A percentile compares a stretch with the other conserved stretches of the same genome.
Conservation (phyloP, 805 yeast species). For the Ogataea parapolymorpha region DNA sequence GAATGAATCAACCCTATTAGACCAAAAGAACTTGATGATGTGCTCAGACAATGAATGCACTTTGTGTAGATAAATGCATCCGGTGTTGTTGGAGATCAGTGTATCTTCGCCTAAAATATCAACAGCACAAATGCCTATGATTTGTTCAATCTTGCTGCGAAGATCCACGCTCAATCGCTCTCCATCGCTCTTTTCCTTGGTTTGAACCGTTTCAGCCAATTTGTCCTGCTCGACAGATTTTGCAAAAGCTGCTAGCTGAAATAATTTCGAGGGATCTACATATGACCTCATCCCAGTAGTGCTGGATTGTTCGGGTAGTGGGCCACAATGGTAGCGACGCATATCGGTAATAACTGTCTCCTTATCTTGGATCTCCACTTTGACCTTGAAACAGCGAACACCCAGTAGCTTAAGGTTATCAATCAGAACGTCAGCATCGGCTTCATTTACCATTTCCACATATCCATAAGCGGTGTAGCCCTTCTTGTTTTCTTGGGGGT, state of each 20-base stretch:
- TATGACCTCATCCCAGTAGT: slow-evolving; percentile 22
- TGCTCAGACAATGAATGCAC: slow-evolving; percentile 29
- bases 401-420: slow-evolving; percentile 21
- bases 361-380: slow-evolving; percentile 26
- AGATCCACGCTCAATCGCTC: slow-evolving; percentile 3
- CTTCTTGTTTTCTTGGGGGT: slow-evolving; percentile 12
- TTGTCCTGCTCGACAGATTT: slow-evolving; percentile 23
- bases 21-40: slow-evolving; percentile 31
- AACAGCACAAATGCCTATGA: slow-evolving; percentile 24
- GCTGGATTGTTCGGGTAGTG: not conserved
- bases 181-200: slow-evolving; percentile 1
- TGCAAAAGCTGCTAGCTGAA: slow-evolving; percentile 27
- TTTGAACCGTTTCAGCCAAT: slow-evolving; percentile 1
- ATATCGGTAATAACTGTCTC: slow-evolving; percentile 5
- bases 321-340: too few relatives aligned
- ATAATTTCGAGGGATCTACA: slow-evolving; percentile 28
- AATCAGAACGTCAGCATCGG: slow-evolving; percentile 25
- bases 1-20: slow-evolving; percentile 22
- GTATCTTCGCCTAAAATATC: slow-evolving; percentile 9
- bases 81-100: slow-evolving; percentile 6
- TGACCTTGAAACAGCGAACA: slow-evolving; percentile 29
- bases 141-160: slow-evolving; percentile 18
- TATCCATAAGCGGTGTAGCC: slow-evolving; percentile 30
- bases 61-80: slow-evolving; percentile 18
- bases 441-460: slow-evolving; percentile 27